phyloP scores from a whole-genome alignment of 1,284 basidiomycete species.

The Trametes versicolor region DNA sequence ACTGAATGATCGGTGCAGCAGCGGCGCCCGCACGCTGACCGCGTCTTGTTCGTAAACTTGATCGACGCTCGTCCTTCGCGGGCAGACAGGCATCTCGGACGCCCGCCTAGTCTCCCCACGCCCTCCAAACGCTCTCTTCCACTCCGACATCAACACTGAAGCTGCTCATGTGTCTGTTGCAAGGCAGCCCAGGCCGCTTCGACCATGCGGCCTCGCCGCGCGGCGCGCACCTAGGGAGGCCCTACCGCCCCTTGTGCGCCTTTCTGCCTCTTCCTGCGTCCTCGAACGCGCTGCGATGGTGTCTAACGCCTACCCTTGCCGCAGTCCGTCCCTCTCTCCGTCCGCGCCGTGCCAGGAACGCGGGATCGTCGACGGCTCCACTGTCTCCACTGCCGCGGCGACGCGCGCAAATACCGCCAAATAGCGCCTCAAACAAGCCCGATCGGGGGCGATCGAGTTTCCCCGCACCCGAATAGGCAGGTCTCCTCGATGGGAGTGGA shows the following conservation, averaged over 20 bases:
- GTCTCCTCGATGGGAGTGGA: constrained; percentile 14
- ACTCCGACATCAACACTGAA: constrained; percentile 1
- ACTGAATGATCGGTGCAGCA: constrained; percentile 8
- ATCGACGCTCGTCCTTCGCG: not conserved
- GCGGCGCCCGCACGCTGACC: not conserved
- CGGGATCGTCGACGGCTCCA: constrained; percentile 1
- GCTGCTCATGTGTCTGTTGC: constrained; percentile 1
- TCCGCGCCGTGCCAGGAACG: constrained; percentile 5
- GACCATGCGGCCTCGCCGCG: constrained; percentile 9
- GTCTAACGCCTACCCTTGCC: not conserved
- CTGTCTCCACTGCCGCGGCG: not conserved
- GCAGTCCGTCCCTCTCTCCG: no score
- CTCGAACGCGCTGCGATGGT: not conserved
- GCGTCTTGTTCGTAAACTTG: not conserved
- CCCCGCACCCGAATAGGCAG: constrained; percentile 14
- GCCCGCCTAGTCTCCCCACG: not conserved
- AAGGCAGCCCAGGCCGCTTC: not conserved
- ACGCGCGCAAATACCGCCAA: constrained; percentile 13
- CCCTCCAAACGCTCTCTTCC: not conserved
- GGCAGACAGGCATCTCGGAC: not conserved
- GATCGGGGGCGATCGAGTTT: constrained; percentile 3
- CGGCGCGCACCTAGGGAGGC: constrained; percentile 10
- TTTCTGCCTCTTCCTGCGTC: not conserved
- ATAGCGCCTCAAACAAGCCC: constrained; percentile 4
- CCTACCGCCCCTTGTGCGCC: constrained; percentile 12